Percentiles rank a stretch among this genome's conserved stretches.
Evolutionary conservation across 1,139 yeast genomes (phyloP).

Genomic region (Candida mesenterica): DNA sequence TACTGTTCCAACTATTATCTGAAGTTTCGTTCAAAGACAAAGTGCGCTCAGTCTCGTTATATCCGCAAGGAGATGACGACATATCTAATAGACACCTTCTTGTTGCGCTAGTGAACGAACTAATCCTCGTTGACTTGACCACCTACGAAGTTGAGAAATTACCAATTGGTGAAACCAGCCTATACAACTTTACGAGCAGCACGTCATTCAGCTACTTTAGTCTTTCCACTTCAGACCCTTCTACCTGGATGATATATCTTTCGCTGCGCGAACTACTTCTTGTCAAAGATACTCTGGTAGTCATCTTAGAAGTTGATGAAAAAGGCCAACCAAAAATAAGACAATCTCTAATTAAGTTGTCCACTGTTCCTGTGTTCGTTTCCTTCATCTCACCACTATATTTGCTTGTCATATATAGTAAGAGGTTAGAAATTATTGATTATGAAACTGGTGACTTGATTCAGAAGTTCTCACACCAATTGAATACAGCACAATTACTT

Average conservation of each 20-base stretch:
- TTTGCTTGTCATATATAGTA: slow-evolving; percentile 37
- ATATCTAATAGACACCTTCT: slow-evolving; percentile 17
- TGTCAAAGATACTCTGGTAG: slow-evolving; percentile 20
- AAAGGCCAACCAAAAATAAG: slow-evolving; percentile 9
- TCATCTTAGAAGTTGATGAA: slow-evolving; percentile 15
- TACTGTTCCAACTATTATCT: slow-evolving; percentile 24
- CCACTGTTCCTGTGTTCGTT: slow-evolving; percentile 30
- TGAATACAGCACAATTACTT: slow-evolving; percentile 24
- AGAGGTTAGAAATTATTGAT: slow-evolving; percentile 47
- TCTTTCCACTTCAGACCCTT: slow-evolving; percentile 19
- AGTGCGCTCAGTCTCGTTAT: slow-evolving; percentile 20
- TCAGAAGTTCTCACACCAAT: slow-evolving; percentile 39
- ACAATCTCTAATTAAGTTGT: slow-evolving; percentile 26
- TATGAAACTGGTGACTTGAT: slow-evolving; percentile 41
- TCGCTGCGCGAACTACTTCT: slow-evolving; percentile 19
- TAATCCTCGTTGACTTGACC: slow-evolving; percentile 26
- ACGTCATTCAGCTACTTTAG: slow-evolving; percentile 26
- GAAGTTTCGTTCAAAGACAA: slow-evolving; percentile 34
- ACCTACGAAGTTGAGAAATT: slow-evolving; percentile 18
- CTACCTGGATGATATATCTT: slow-evolving; percentile 21
- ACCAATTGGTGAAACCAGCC: slow-evolving; percentile 14
- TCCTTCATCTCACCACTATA: slow-evolving; percentile 46
- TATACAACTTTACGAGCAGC: slow-evolving; percentile 16
- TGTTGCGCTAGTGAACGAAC: slow-evolving; percentile 28
- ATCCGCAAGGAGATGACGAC: slow-evolving; percentile 6